phyloP scores from a whole-genome alignment of 768 basidiomycete species.

The Russula ochroleuca region DNA sequence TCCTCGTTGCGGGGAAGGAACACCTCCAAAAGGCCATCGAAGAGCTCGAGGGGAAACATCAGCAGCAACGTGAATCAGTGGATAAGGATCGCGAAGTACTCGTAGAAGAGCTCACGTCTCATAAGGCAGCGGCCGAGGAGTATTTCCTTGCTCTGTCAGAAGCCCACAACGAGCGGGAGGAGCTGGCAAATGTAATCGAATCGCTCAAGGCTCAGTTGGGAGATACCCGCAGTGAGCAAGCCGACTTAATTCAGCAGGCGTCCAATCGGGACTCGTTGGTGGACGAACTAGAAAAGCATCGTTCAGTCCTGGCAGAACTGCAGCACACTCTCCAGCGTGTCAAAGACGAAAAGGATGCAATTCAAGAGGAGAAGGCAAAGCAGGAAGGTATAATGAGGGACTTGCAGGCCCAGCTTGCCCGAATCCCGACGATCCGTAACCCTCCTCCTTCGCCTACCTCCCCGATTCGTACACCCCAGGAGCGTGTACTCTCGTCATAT shows the following conservation, averaged over 20 bases:
- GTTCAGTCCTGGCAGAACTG: slow-evolving; percentile 67
- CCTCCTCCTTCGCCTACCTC: slow-evolving; percentile 44
- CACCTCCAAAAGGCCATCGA: slow-evolving; percentile 43
- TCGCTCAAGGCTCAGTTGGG: slow-evolving; percentile 57
- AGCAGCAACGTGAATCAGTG: slow-evolving; percentile 44
- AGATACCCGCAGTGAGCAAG: slow-evolving; percentile 53
- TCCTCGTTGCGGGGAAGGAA: slow-evolving; percentile 46
- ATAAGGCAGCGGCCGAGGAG: slow-evolving; percentile 47
- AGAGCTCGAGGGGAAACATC: slow-evolving; percentile 48
- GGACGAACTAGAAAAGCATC: slow-evolving; percentile 72
- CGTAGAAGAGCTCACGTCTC: slow-evolving; percentile 51
- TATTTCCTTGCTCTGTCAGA: slow-evolving; percentile 38
- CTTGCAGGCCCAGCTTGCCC: slow-evolving; percentile 65
- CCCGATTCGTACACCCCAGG: slow-evolving; percentile 47
- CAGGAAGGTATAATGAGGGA: slow-evolving; percentile 72
- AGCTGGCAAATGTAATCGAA: slow-evolving; percentile 43
- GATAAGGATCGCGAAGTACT: slow-evolving; percentile 38
- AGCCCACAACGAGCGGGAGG: slow-evolving; percentile 39
- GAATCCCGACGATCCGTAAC: slow-evolving; percentile 42
- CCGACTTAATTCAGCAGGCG: slow-evolving; percentile 61
- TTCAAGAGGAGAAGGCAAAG: slow-evolving; percentile 67
- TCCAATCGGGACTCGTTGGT: slow-evolving; percentile 72
- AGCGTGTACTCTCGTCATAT: slow-evolving; percentile 45
- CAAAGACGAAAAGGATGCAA: slow-evolving; percentile 76
- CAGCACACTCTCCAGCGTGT: slow-evolving; percentile 73